Evolutionary conservation across 768 basidiomycete genomes (phyloP).

Genomic region (Pulveroboletus sp.): DNA sequence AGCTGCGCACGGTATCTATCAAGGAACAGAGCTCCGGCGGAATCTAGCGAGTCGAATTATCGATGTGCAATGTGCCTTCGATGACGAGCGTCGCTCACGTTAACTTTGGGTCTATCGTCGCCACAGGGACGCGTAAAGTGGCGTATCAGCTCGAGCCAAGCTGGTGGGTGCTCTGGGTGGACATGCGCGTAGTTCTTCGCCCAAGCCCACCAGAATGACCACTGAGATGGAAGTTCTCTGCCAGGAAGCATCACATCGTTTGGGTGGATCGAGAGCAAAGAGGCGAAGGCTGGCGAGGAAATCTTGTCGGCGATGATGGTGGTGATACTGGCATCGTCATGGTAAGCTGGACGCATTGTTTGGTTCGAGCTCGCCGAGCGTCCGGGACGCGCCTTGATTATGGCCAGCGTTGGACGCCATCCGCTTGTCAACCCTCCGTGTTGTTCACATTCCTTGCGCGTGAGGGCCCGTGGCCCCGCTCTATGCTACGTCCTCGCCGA

Average conservation of each 20-base stretch:
- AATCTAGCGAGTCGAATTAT: slow-evolving; percentile 13
- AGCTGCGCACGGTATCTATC: slow-evolving; percentile 20
- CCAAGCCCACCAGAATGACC: slow-evolving; percentile 38
- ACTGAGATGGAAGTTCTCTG: slow-evolving; percentile 18
- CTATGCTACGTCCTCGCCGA: slow-evolving; percentile 28
- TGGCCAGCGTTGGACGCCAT: neutral
- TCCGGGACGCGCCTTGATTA: neutral
- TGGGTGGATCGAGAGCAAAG: slow-evolving; percentile 44
- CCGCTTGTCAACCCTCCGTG: too few relatives aligned
- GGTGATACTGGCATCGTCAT: slow-evolving; percentile 1
- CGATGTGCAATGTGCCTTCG: neutral
- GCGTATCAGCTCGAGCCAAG: slow-evolving; percentile 24
- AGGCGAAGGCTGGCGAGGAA: slow-evolving; percentile 21
- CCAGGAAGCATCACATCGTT: slow-evolving; percentile 36
- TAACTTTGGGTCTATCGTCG: slow-evolving; percentile 1
- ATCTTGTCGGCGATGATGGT: slow-evolving; percentile 14
- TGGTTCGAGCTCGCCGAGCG: neutral
- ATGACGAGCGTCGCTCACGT: slow-evolving; percentile 13
- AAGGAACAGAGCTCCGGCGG: slow-evolving; percentile 19
- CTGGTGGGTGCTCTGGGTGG: slow-evolving; percentile 14
- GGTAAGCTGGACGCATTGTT: neutral
- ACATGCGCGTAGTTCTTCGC: slow-evolving; percentile 14
- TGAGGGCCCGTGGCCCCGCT: too few relatives aligned
- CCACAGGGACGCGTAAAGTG: slow-evolving; percentile 17
- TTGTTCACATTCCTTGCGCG: too few relatives aligned